Evolutionary conservation across 2,329 filamentous ascomycete species (phyloP).

Genomic region (Sclerotiophoma versabilis): DNA sequence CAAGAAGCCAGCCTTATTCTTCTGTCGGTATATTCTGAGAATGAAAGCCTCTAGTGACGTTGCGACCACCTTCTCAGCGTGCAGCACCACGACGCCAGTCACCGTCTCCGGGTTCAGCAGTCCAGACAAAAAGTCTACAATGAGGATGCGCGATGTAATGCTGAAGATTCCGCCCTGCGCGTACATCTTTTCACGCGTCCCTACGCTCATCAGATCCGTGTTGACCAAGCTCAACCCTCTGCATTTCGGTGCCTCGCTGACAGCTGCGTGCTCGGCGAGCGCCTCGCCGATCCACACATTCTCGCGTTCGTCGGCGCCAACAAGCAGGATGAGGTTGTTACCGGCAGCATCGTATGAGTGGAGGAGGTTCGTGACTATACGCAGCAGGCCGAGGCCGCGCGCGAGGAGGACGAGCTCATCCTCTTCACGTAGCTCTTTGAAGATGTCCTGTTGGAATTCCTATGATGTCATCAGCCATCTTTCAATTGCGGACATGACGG

Average conservation of each 20-base stretch:
- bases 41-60: constrained; percentile 96
- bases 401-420: constrained; percentile 95
- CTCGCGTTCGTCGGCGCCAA: constrained; percentile 90
- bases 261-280: constrained; percentile 90
- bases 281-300: constrained; percentile 98
- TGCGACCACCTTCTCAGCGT: constrained; percentile 84
- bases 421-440: constrained; percentile 73
- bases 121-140: constrained; percentile 89
- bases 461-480: constrained; percentile 45
- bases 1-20: constrained; percentile 91
- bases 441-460: constrained; percentile 94
- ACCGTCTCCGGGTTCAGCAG: constrained; percentile 83
- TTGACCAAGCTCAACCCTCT: constrained; percentile 91
- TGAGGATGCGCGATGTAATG: constrained; percentile 92
- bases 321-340: constrained; percentile 87
- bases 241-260: constrained; percentile 82
- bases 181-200: constrained; percentile 90
- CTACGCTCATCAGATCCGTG: constrained; percentile 89
- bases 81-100: constrained; percentile 84
- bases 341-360: constrained; percentile 97
- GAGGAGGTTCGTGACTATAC: constrained; percentile 91
- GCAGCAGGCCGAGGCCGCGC: constrained; percentile 88
- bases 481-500: background rate
- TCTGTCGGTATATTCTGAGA: constrained; percentile 88
- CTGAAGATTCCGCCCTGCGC: constrained; percentile 88